These are phyloP conservation scores for Ceratocystis colombiana DNA, from an alignment of 2,329 filamentous ascomycete genomes.

Conservation along the genomic window DNA sequence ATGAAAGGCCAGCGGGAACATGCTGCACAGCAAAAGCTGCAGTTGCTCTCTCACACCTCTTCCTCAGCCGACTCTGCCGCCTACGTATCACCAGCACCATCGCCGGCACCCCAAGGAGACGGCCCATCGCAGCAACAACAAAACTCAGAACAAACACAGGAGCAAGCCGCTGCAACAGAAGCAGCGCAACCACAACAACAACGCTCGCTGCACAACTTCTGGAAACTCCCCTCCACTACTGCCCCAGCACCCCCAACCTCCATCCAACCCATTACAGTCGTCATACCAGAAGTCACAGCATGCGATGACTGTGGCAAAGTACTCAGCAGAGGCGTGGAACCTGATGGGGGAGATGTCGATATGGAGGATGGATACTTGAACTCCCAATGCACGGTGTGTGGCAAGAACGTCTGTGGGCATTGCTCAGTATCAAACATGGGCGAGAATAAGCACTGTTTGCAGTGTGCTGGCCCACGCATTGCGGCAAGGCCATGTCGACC, in stretches of 20 bases:
- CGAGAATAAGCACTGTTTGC: conserved; percentile 43
- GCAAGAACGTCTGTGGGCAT: conserved; percentile 48
- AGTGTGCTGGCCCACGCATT: conserved; percentile 38
- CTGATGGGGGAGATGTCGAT: conserved; percentile 37
- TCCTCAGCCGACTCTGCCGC: not conserved
- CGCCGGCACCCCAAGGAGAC: conserved; percentile 18
- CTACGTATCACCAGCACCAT: conserved; percentile 21
- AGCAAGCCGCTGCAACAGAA: not conserved
- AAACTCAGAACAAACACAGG: not conserved
- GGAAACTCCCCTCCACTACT: conserved; percentile 42
- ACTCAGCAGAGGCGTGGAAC: conserved; percentile 25
- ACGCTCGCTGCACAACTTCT: conserved; percentile 51
- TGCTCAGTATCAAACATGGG: conserved; percentile 51
- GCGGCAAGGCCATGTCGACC: conserved; percentile 26
- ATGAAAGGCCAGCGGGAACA: conserved; percentile 44
- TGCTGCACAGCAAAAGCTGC: conserved; percentile 19
- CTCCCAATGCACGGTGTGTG: conserved; percentile 41
- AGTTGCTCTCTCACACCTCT: not conserved
- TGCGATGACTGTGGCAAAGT: conserved; percentile 47
- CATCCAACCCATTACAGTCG: not conserved
- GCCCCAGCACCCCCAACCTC: conserved; percentile 26
- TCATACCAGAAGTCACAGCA: conserved; percentile 29
- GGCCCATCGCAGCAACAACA: not conserved
- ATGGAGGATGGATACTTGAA: conserved; percentile 28
- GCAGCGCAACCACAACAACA: conserved; percentile 32